phyloP scores from a whole-genome alignment of 108 stramenopile genomes.

The Craspedostauros australis region DNA sequence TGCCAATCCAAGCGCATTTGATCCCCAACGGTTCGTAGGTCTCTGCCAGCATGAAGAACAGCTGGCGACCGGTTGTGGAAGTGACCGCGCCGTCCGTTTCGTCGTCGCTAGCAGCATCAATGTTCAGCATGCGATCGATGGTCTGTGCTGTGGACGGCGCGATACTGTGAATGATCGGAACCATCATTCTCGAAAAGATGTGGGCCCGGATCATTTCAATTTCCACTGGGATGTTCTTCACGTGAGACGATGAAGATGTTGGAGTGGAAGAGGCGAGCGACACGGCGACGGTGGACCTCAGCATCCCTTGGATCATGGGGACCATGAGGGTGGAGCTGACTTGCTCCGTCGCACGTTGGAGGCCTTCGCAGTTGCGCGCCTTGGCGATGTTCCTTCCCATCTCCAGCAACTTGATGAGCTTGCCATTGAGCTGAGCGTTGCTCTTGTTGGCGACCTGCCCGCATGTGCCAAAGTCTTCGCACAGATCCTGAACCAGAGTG shows the following conservation, averaged over 20 bases:
- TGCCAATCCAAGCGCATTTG: no score
- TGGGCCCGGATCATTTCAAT: constrained; percentile 2
- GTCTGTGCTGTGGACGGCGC: no score
- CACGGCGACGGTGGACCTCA: constrained; percentile 23
- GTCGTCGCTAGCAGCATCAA: no score
- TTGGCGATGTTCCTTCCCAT: constrained; percentile 54
- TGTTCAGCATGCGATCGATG: no score
- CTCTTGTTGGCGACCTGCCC: constrained; percentile 3
- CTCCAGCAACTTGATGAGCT: constrained; percentile 50
- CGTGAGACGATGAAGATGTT: no score
- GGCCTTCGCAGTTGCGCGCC: constrained; percentile 39
- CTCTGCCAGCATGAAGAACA: no score
- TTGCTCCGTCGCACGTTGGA: constrained; percentile 42
- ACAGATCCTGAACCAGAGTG: constrained; percentile 57
- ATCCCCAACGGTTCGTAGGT: no score
- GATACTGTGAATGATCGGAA: no score
- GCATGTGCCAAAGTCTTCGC: constrained; percentile 68
- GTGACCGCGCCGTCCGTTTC: no score
- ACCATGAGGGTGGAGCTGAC: constrained; percentile 46
- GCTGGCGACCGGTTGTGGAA: no score
- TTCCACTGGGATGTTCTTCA: neutral
- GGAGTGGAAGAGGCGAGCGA: no score
- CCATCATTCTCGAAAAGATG: no score
- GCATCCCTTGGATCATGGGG: constrained; percentile 66
- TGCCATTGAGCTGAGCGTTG: constrained; percentile 43